These are phyloP conservation scores for Cordia subcordata DNA, from an alignment of 257 asterid species.

Conservation along the genomic window DNA sequence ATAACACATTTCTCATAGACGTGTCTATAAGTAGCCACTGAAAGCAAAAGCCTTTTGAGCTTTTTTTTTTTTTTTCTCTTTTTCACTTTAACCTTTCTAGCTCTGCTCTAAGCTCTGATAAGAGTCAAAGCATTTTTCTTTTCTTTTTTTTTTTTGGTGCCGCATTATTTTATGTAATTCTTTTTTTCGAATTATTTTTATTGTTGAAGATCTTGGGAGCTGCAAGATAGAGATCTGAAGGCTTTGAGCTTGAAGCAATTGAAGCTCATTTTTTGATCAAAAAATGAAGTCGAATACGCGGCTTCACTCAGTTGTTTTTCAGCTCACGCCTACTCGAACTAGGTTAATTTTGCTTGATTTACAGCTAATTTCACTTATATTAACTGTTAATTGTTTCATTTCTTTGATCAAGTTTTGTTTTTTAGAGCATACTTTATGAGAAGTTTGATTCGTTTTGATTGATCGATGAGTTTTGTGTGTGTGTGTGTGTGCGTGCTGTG, in stretches of 20 bases:
- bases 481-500: not conserved
- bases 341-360: conserved; percentile 32
- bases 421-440: not conserved
- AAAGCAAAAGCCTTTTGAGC: conserved; percentile 2
- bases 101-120: not conserved
- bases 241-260: conserved; percentile 27
- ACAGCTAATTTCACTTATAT: not conserved
- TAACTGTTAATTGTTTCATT: not conserved
- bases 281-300: conserved; percentile 67
- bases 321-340: conserved; percentile 94
- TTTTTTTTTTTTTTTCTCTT: conserved; percentile 4
- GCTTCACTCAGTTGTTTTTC: conserved; percentile 81
- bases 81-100: not conserved
- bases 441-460: not conserved
- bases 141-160: not conserved
- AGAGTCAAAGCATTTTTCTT: conserved; percentile 5
- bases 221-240: conserved; percentile 46
- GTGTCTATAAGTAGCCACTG: conserved; percentile 5
- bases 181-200: too few relatives aligned
- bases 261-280: conserved; percentile 14
- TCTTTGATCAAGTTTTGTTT: not conserved
- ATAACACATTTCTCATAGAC: not conserved
- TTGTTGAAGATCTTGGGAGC: conserved; percentile 10
- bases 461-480: not conserved
- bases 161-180: not conserved